Evolutionary conservation across 2,329 filamentous ascomycete species (phyloP).

Genomic region (Alternaria incomplexa): DNA sequence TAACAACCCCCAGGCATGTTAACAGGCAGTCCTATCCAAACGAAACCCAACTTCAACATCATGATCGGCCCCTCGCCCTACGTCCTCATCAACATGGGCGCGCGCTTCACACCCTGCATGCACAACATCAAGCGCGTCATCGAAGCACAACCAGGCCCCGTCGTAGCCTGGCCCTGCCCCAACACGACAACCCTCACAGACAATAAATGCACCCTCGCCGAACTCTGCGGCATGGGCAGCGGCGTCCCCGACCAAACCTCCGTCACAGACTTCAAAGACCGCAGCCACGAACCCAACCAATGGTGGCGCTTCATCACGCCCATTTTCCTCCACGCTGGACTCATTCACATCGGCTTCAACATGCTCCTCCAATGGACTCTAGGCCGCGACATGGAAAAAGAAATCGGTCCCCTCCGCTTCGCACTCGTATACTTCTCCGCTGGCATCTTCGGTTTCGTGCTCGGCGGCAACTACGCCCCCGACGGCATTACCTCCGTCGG

Average conservation of each 20-base stretch:
- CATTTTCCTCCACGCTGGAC: conserved; percentile 92
- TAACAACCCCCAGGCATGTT: conserved; percentile 63
- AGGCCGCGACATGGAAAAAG: conserved; percentile 88
- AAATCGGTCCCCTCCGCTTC: conserved; percentile 88
- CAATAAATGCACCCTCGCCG: conserved; percentile 71
- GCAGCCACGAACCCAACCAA: conserved; percentile 76
- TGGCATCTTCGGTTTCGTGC: conserved; percentile 94
- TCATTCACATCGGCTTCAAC: conserved; percentile 97
- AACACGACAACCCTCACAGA: conserved; percentile 68
- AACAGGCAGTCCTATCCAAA: conserved; percentile 79
- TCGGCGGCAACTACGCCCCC: conserved; percentile 91
- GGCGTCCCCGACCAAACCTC: conserved; percentile 71
- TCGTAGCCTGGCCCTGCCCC: conserved; percentile 76
- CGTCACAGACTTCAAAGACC: conserved; percentile 59
- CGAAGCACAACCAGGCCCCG: conserved; percentile 52
- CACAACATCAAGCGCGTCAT: conserved; percentile 75
- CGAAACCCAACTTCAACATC: conserved; percentile 86
- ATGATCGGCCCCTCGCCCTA: conserved; percentile 96
- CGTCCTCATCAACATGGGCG: conserved; percentile 95
- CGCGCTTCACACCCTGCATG: conserved; percentile 93
- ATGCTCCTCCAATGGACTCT: conserved; percentile 88
- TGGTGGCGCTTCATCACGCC: conserved; percentile 97
- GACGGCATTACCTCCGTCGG: conserved; percentile 80
- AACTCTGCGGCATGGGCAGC: conserved; percentile 81
- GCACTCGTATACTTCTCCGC: conserved; percentile 86